Evolutionary conservation across 805 yeast species (phyloP).

Genomic region (Komagataella pseudopastoris): DNA sequence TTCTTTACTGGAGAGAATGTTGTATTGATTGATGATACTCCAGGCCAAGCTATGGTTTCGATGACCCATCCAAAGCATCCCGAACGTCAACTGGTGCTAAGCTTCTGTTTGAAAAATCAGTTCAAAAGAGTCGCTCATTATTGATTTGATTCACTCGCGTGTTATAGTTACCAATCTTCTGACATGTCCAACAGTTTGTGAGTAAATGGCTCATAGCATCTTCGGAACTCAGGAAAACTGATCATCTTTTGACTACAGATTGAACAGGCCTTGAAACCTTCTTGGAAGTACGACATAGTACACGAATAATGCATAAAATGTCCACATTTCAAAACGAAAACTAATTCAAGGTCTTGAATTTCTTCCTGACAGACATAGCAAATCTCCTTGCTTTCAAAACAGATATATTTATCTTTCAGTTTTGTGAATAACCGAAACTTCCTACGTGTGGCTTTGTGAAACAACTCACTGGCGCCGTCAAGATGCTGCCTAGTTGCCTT

Average conservation of each 20-base stretch:
- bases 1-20: slow-evolving; percentile 64
- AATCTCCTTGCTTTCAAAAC: not conserved
- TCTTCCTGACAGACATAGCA: not conserved
- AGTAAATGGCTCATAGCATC: not conserved
- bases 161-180: not conserved
- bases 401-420: not conserved
- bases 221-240: not conserved
- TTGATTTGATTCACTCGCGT: not conserved
- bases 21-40: slow-evolving; percentile 17
- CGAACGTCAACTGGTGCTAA: slow-evolving; percentile 48
- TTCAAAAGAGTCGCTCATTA: not conserved
- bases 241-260: not conserved
- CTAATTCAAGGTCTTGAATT: not conserved
- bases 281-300: not conserved
- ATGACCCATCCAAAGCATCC: slow-evolving; percentile 55
- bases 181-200: not conserved
- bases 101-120: slow-evolving; percentile 11
- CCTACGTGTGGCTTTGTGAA: not conserved
- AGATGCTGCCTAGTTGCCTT: not conserved
- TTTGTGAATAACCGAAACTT: not conserved
- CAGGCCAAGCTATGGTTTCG: slow-evolving; percentile 23
- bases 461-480: not conserved
- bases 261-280: not conserved
- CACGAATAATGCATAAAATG: not conserved
- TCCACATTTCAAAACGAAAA: not conserved